phyloP scores from a whole-genome alignment of 805 yeast species.

The Hagleromyces aurorensis region DNA sequence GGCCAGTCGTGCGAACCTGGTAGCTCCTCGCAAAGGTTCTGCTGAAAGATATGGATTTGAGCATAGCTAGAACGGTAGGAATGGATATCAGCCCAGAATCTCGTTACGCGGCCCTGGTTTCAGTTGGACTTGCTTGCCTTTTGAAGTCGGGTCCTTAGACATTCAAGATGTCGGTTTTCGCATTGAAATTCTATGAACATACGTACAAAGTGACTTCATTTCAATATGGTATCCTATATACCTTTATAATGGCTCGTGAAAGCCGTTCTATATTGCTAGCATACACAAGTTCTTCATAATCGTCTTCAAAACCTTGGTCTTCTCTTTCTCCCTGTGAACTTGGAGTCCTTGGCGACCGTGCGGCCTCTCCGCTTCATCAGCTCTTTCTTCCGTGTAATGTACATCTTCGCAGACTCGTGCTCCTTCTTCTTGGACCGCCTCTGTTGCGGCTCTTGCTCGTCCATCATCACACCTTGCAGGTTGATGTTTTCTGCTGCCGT shows the following conservation, averaged over 20 bases:
- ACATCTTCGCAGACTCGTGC: constrained; percentile 71
- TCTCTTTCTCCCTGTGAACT: constrained; percentile 83
- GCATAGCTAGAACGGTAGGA: neutral
- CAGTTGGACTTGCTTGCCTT: too few species aligned
- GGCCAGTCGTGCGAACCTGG: constrained; percentile 14
- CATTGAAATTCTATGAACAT: too few species aligned
- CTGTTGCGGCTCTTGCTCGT: constrained; percentile 39
- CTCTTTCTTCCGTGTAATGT: constrained; percentile 84
- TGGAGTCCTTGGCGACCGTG: constrained; percentile 80
- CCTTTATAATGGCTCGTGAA: too few species aligned
- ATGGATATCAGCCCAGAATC: too few species aligned
- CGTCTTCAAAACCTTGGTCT: constrained; percentile 55
- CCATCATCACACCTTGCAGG: constrained; percentile 74
- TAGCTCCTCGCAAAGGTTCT: constrained; percentile 5
- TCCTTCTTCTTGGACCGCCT: constrained; percentile 33
- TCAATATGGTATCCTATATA: too few species aligned
- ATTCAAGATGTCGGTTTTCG: too few species aligned
- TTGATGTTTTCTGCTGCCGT: constrained; percentile 66
- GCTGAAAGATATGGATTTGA: neutral
- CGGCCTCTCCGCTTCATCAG: constrained; percentile 88
- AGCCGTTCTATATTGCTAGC: too few species aligned
- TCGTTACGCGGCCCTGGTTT: constrained; percentile 1
- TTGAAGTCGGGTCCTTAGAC: too few species aligned
- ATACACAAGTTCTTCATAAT: too few species aligned
- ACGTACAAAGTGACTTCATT: too few species aligned